A percentile compares a stretch with the other conserved stretches of the same genome.
Conservation (phyloP, 331 rosid genomes). For the Cydonia oblonga region DNA sequence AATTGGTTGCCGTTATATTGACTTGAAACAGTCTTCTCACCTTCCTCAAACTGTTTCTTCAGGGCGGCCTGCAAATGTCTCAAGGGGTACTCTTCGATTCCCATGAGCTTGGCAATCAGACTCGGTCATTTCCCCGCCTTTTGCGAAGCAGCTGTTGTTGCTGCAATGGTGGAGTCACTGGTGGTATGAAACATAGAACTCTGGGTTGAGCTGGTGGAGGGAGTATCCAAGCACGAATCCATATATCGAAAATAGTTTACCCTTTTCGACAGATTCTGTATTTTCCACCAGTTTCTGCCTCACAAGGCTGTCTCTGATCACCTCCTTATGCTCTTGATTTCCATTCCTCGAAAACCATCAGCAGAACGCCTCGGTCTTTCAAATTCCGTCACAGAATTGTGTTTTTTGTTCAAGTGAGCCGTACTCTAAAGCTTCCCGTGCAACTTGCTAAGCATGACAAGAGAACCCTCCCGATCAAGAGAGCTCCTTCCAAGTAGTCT, state of each 20-base stretch:
- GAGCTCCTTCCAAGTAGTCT: no score
- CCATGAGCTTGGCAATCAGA: no score
- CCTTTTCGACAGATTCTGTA: conserved; percentile 27
- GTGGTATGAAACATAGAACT: conserved; percentile 30
- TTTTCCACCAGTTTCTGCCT: no score
- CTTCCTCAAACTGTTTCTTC: conserved; percentile 32
- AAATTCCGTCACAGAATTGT: no score
- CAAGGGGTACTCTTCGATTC: conserved; percentile 48
- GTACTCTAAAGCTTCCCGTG: no score
- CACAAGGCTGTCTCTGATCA: conserved; percentile 52
- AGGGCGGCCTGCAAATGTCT: conserved; percentile 25
- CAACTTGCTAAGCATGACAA: no score
- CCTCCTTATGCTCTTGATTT: no score
- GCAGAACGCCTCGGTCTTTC: no score
- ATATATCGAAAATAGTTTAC: neutral
- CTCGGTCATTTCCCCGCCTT: no score
- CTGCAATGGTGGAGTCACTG: conserved; percentile 34
- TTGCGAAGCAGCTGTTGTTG: conserved; percentile 24
- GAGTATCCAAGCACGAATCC: conserved; percentile 34
- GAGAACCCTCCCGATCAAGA: no score
- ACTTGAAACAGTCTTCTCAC: conserved; percentile 26
- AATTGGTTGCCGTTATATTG: neutral
- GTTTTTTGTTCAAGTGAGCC: no score
- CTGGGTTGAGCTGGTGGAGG: conserved; percentile 62
- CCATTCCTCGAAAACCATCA: conserved; percentile 38